Evolutionary conservation across 2,329 filamentous ascomycete species (phyloP), one percentile per base, ranked within the genome.

Genomic region (Penicillium brasilianum): DNA sequence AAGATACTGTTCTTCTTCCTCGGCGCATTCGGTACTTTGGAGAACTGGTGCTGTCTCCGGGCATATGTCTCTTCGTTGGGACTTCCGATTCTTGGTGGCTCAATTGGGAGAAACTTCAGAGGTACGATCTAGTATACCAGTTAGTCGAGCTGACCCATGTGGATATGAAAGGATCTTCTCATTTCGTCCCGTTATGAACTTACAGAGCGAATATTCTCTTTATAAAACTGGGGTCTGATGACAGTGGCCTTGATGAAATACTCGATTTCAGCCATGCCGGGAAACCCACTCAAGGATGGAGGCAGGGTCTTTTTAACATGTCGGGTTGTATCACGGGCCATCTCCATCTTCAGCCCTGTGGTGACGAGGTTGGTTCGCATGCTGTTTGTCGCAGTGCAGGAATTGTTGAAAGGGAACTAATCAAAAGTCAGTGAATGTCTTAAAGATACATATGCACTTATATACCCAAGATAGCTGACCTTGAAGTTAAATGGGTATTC

Each of bases 201-300:
- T 76, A 80, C 78, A 55, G 74, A 73, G 68, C 93, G 84, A 76
- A 92, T 90, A 71, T 97, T 97, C 78, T 97, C 93, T 73, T 94
- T 94, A 77, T 96, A 92, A 61, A 97, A 84, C 14, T 90, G 89
- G 0, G 93, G 92, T n/a, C 93, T 84, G 71, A 93, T 91, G 6
- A 98, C 88, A 0, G 95, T 98, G n/a, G 90, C 92, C 76, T 99
- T 99, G 73, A 98, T 85, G 74, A 91, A 99, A 78, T 99, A 99
- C 68, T 89, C 86, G 62, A 98, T 93, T 77, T 97, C 93, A 22
- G 93, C 94, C 76, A 93, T 88, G 34, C 89, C 90, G 0, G 92
- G 91, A 67, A 95, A 93, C 3, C 92, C 92, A n/a, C 86, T 91
- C 57, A 98, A 81, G 4, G 93, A 96, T 0, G 95, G 95, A 5